Conservation (phyloP, 371 early-diverging fungal genomes). For the Actinomortierella wolfii region DNA sequence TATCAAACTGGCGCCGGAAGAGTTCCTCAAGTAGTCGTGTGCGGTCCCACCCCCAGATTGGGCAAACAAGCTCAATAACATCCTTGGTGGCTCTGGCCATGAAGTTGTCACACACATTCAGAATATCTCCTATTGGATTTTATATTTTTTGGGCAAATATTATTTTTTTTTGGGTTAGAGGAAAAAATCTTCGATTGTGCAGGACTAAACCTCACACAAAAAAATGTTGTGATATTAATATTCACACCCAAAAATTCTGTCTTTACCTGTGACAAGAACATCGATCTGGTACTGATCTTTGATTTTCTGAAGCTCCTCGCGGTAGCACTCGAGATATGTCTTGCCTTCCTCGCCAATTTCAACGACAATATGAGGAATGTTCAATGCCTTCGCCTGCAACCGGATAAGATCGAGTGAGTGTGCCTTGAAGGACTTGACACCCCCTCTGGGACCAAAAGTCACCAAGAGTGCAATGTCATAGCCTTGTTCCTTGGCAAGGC, state of each 20-base stretch:
- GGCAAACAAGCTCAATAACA: conserved; percentile 55
- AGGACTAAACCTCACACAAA: too few species aligned
- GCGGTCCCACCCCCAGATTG: conserved; percentile 57
- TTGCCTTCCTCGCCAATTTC: conserved; percentile 51
- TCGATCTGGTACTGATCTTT: conserved; percentile 44
- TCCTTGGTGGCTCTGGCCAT: conserved; percentile 58
- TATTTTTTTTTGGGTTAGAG: too few species aligned
- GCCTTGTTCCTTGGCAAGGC: conserved; percentile 46
- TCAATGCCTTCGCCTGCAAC: conserved; percentile 52
- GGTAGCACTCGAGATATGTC: conserved; percentile 54
- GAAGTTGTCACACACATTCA: conserved; percentile 61
- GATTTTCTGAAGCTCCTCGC: conserved; percentile 45
- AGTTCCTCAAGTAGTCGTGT: conserved; percentile 46
- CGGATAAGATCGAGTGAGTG: conserved; percentile 52
- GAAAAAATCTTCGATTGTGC: neutral
- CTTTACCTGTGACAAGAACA: conserved; percentile 54
- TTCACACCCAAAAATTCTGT: too few species aligned
- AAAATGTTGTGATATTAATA: too few species aligned
- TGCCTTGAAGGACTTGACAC: conserved; percentile 54
- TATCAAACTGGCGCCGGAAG: conserved; percentile 45
- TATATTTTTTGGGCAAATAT: too few species aligned
- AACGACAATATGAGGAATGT: conserved; percentile 50
- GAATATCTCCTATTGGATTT: conserved; percentile 61
- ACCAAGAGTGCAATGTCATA: conserved; percentile 52
- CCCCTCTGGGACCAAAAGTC: conserved; percentile 54